These are phyloP conservation scores for Carallia brachiata DNA, from an alignment of 345 rosid species.

Conservation along the genomic window DNA sequence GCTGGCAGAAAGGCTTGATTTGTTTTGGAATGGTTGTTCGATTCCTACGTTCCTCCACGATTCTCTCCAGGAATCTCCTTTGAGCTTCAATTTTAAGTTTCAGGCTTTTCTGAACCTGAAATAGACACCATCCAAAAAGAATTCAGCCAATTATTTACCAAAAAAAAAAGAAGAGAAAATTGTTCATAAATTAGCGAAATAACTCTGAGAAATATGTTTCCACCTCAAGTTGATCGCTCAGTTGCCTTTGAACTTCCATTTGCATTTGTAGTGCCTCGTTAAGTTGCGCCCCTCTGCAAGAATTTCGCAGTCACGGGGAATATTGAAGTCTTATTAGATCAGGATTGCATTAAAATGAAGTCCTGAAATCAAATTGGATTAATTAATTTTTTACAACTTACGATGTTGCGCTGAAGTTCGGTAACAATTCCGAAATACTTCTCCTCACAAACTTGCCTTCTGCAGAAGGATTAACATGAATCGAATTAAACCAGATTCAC, in stretches of 20 bases:
- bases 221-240: slow-evolving; percentile 48
- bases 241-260: slow-evolving; percentile 38
- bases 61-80: slow-evolving; percentile 44
- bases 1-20: slow-evolving; percentile 25
- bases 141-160: neutral
- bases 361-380: too few relatives aligned
- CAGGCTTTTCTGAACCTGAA: slow-evolving; percentile 49
- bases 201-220: neutral
- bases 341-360: too few relatives aligned
- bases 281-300: slow-evolving; percentile 48
- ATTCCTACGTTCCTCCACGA: slow-evolving; percentile 30
- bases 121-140: neutral
- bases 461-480: slow-evolving; percentile 10
- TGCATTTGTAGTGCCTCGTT: slow-evolving; percentile 52
- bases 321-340: neutral
- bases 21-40: slow-evolving; percentile 14
- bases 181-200: neutral
- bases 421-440: slow-evolving; percentile 51
- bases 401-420: slow-evolving; percentile 55
- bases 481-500: neutral
- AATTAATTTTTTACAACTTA: slow-evolving; percentile 13
- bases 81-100: slow-evolving; percentile 61
- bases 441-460: slow-evolving; percentile 52
- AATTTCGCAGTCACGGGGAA: neutral
- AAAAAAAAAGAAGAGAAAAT: neutral